Evolutionary conservation across 164 flowering plant species (phyloP), one percentile per base, ranked within the genome.

Genomic region (Litsea cubeba): DNA sequence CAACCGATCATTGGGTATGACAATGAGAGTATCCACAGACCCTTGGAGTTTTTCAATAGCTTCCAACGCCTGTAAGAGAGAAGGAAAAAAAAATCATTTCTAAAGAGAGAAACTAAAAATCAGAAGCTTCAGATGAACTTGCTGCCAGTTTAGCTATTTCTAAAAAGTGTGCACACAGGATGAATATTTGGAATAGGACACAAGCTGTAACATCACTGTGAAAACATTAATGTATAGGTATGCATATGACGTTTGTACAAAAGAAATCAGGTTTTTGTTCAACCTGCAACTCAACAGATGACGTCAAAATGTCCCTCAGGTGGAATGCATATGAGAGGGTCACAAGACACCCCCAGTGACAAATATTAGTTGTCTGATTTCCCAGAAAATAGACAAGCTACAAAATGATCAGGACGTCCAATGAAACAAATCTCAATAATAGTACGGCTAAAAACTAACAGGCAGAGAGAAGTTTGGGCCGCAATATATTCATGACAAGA

Each of bases 1-100:
- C 77, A 78, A 81, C 60, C 79, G 72, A 65, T 81, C 81, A 68
- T 78, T 78, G 73, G 83, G 80, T 75, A 80, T 78, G 69, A 81
- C 79, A 22, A 75, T 77, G 23, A 81, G 80, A 2, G 81, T 81
- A 69, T 72, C 81, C 64, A 81, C 79, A 30, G 70, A 72, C 32
- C 50, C 76, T 50, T 78, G 78, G 24, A 78, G 58, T 62, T 76
- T 78, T 74, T 76, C 81, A 65, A 78, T 73, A 25, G 75, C 76
- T 70, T 79, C 77, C 71, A 76, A 65, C 28, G 81, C 81, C 79
- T 78, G 72, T 50, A 75, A 12, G 12, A 17, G 10, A 60, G 26
- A 25, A 49, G n/a, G 62, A 57, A 57, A 20, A 57, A 57, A 20
- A 57, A 8, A 18, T 30, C 63, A 60, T 60, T 63, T 8, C 28